phyloP scores from a whole-genome alignment of 768 basidiomycete species.

The Glaciozyma martinii region DNA sequence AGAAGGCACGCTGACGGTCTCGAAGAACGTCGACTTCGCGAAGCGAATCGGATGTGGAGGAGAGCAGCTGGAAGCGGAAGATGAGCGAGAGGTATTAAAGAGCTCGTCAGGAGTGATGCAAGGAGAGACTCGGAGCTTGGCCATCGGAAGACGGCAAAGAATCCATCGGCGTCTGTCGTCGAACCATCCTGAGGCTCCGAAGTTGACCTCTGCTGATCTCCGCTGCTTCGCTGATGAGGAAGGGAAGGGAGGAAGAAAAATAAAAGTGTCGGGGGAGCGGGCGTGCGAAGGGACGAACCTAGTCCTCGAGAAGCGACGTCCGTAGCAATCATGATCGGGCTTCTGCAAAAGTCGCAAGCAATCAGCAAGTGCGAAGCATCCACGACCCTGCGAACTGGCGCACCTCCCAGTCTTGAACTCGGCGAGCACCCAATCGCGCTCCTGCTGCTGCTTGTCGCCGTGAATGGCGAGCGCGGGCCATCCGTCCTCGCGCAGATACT shows the following conservation, averaged over 20 bases:
- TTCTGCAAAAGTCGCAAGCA: background rate
- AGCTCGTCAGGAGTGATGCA: background rate
- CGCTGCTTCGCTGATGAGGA: background rate
- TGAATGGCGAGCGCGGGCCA: constrained; percentile 99
- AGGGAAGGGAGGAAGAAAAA: constrained; percentile 16
- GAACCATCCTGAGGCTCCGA: background rate
- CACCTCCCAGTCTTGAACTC: constrained; percentile 91
- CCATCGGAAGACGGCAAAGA: background rate
- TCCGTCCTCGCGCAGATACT: constrained; percentile 85
- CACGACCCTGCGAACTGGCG: background rate
- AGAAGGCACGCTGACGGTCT: background rate
- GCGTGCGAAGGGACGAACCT: constrained; percentile 59
- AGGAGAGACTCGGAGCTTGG: background rate
- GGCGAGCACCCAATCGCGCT: constrained; percentile 49
- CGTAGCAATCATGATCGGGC: constrained; percentile 60
- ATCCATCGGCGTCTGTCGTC: too few species aligned
- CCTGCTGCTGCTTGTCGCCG: constrained; percentile 97
- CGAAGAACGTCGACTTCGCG: background rate
- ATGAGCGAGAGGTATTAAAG: background rate
- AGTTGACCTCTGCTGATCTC: background rate
- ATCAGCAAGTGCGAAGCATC: background rate
- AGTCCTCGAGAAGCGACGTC: constrained; percentile 99
- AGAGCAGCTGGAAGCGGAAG: background rate
- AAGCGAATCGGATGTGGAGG: background rate
- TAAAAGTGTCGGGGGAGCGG: constrained; percentile 39